These are phyloP conservation scores for Chlamydomonas schloesseri DNA, from an alignment of 139 green algal species.

Conservation along the genomic window DNA sequence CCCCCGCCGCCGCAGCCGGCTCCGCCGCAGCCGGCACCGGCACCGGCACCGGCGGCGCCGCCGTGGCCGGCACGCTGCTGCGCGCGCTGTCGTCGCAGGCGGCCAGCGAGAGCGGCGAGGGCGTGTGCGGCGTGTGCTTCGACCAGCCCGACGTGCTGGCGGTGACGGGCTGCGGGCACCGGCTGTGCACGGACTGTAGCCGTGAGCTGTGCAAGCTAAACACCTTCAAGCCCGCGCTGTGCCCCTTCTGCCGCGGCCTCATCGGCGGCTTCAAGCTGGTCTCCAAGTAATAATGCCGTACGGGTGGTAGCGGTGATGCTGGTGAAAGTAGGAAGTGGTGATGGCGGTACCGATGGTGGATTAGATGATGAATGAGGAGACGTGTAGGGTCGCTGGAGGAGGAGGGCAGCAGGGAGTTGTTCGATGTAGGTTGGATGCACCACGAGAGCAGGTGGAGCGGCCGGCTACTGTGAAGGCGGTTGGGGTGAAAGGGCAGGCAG, in stretches of 20 bases:
- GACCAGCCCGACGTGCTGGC: constrained; percentile 40
- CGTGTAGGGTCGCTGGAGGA: no score
- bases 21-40: not conserved
- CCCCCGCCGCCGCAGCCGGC: no score
- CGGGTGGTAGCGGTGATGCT: no score
- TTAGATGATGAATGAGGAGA: not conserved
- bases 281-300: not conserved
- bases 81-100: constrained; percentile 27
- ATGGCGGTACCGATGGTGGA: no score
- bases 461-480: no score
- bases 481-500: no score
- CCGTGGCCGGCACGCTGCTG: constrained; percentile 12
- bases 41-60: not conserved
- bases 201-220: constrained; percentile 60
- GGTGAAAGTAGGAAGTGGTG: no score
- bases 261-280: constrained; percentile 37
- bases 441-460: no score
- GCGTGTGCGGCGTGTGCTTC: constrained; percentile 57
- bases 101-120: constrained; percentile 24
- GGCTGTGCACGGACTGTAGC: constrained; percentile 48
- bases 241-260: constrained; percentile 59
- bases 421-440: no score
- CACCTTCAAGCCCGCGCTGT: constrained; percentile 60
- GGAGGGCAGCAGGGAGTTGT: no score
- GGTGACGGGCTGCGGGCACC: constrained; percentile 32